phyloP scores from a whole-genome alignment of 805 yeast species.

The Cyberlindnera nakhonratchasimensis region DNA sequence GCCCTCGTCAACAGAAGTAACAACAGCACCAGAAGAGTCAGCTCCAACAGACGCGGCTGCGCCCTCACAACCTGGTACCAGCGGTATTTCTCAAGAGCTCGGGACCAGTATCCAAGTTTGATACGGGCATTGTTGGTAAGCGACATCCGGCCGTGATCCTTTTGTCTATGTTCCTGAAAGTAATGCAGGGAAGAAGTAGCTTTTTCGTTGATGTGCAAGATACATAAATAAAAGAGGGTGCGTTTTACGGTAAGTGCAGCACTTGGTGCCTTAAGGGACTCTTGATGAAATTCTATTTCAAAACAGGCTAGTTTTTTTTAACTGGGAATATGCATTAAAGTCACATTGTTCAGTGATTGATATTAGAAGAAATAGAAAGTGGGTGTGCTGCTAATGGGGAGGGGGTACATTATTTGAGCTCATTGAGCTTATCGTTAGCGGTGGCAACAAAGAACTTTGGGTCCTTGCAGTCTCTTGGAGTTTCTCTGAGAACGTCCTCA shows the following conservation, averaged over 20 bases:
- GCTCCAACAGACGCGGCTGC: slow-evolving; percentile 5
- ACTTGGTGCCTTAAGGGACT: no score
- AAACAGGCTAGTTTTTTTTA: no score
- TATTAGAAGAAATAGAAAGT: not conserved
- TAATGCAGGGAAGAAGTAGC: no score
- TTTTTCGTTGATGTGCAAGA: no score
- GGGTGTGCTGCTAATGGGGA: not conserved
- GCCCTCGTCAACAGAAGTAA: not conserved
- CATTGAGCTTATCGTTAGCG: slow-evolving; percentile 7
- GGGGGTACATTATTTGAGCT: slow-evolving; percentile 2
- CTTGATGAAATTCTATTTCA: no score
- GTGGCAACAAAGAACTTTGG: slow-evolving; percentile 34
- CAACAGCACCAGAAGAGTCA: not conserved
- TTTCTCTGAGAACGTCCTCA: slow-evolving; percentile 70
- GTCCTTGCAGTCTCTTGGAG: slow-evolving; percentile 60
- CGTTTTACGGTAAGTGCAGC: no score
- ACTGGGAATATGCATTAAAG: slow-evolving; percentile 6
- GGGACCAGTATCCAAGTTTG: not conserved
- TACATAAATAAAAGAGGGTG: no score
- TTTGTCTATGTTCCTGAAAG: no score
- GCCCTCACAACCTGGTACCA: slow-evolving; percentile 1
- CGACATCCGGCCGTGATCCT: no score
- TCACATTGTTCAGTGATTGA: slow-evolving; percentile 1
- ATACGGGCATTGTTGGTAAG: slow-evolving; percentile 1
- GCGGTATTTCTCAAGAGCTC: not conserved